Evolutionary conservation across 192 early-diverging fungal species (phyloP), one percentile per base, ranked within the genome.

Genomic region (Glomus cerebriforme): DNA sequence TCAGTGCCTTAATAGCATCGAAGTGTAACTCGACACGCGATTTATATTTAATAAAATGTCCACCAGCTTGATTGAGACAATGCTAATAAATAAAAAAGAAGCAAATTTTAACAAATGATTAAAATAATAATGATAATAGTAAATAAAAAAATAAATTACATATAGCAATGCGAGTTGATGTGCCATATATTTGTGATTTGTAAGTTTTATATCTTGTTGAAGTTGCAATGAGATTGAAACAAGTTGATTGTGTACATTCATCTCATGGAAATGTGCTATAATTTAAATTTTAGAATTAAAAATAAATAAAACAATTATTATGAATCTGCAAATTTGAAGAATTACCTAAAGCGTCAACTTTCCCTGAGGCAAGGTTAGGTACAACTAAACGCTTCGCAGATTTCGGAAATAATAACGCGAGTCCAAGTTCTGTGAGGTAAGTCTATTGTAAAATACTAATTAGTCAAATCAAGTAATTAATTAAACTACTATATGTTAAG

Each of bases 171-270:
- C 88, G 2, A 87, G 49, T 73, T 89, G 88, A 78, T 89, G 86
- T 19, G 88, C 88, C 37, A 89, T 82, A 59, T 87, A 89, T 49
- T 87, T 87, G 71, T 89, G 88, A 43, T 89, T 88, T 12, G 79
- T 73, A 27, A 88, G 73, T 32, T 80, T 54, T 26, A 88, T 39
- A 31, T 89, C 88, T 45, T 85, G 81, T 58, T 87, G 85, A 15
- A 89, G 79, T 65, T 87, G 87, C 17, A 87, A 64, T 17, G 88
- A 82, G 27, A 86, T 86, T 6, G 87, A 83, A 13, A 83, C 86
- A 2, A 87, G 71, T 62, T 89, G 87, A 73, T 89, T 86, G n/a
- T 75, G 81, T 22, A 49, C 34, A 3, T 79, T 80, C 85, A 86
- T 86, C 69, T 83, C 82, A 29, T 77, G 79, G 24, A 86, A 83